These are phyloP conservation scores for Cryptococcus sp. DNA, from an alignment of 1,284 basidiomycete species.

Conservation along the genomic window DNA sequence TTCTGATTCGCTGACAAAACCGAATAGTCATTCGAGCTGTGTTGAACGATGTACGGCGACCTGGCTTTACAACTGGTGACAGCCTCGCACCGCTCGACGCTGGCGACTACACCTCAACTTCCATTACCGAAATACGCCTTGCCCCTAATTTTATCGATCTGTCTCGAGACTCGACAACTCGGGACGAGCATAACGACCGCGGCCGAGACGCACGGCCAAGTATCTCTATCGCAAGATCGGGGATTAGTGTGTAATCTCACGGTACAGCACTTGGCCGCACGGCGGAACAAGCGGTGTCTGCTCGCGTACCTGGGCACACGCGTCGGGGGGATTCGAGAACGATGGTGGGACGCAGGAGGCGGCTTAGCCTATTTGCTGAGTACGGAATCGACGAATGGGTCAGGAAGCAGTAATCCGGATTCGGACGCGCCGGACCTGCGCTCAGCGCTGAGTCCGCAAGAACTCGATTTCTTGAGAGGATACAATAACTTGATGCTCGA, in stretches of 20 bases:
- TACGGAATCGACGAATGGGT: conserved; percentile 27
- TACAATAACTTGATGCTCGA: conserved; percentile 80
- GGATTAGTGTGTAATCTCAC: conserved; percentile 68
- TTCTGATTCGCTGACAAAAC: neutral
- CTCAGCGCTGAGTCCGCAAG: conserved; percentile 78
- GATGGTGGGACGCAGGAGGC: conserved; percentile 94
- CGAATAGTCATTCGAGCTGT: neutral
- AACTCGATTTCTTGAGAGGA: conserved; percentile 83
- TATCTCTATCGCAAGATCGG: conserved; percentile 51
- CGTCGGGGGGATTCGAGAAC: conserved; percentile 74
- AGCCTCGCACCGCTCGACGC: conserved; percentile 79
- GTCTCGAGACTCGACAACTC: conserved; percentile 89
- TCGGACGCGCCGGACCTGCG: conserved; percentile 62
- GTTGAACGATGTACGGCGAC: conserved; percentile 64
- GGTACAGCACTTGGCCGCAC: conserved; percentile 82
- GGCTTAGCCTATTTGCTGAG: conserved; percentile 81
- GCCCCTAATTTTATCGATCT: conserved; percentile 76
- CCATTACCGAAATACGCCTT: conserved; percentile 88
- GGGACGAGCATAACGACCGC: conserved; percentile 55
- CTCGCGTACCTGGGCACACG: conserved; percentile 88
- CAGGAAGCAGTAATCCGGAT: conserved; percentile 17
- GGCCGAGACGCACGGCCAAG: conserved; percentile 43
- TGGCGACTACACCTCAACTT: conserved; percentile 65
- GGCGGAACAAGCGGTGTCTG: conserved; percentile 89
- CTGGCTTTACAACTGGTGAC: conserved; percentile 82